Evolutionary conservation across 371 early-diverging fungal genomes (phyloP), one percentile per base, ranked within the genome.

Genomic region (Mucor sp.): DNA sequence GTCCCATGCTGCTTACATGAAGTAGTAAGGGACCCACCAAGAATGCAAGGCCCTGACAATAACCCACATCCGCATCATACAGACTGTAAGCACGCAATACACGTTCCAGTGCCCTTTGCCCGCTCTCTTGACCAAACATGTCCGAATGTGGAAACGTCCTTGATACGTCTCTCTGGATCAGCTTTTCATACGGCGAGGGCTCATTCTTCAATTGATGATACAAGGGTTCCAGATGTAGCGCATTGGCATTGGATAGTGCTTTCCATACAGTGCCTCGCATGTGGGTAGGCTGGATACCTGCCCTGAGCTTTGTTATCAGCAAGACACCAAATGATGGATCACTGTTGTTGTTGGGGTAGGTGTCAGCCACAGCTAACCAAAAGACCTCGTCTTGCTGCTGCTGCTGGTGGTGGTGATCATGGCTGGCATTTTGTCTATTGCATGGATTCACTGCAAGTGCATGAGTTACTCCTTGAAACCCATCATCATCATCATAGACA

Each of bases 21-120:
- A 95, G 85, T 60, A 98, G 80, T 67, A 98, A 69, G 15, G 96
- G 93, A 6, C 95, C 98, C 1, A 93, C 96, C 37, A 98, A 76
- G 74, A 97, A 97, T 15, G 95, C 91, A 19, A 98, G 81, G 25
- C 98, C 98, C 84, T 98, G 98, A 79, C 98, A 98, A 76, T 98
- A 95, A 4, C 99, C 99, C 19, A 97, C 93, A 63, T 94, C 90
- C 0, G 89, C 71, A 81, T 98, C 97, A 66, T 95, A 97, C 37
- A 95, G 71, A 50, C 93, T 90, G 67, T 97, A 98, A 4, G 97
- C 96, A 67, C 93, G 93, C 63, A 97, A 80, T 17, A 98, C 88
- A 62, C 91, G 88, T 72, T 88, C 90, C 71, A 98, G 72, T 12
- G 86, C 79, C 1, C 97, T 97, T 35, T 87, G 83, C 21, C 95